These are phyloP conservation scores for Pyrus betulifolia DNA, from an alignment of 306 rosid species.

Conservation along the genomic window DNA sequence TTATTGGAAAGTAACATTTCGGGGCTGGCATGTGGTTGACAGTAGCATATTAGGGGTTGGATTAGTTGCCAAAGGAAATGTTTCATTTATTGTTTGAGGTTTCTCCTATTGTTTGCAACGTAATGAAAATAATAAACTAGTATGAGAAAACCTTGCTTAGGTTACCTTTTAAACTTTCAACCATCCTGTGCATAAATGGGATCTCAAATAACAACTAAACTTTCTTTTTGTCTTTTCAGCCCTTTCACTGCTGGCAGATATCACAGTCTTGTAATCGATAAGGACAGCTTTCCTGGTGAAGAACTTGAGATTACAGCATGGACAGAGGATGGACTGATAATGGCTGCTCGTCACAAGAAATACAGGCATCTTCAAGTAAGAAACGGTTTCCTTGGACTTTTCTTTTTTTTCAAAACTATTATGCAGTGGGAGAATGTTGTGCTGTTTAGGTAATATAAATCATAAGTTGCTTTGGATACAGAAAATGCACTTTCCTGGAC, in stretches of 20 bases:
- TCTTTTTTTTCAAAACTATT: neutral
- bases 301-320: slow-evolving; percentile 87
- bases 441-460: neutral
- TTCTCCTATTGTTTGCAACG: neutral
- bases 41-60: neutral
- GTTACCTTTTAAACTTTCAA: neutral
- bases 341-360: slow-evolving; percentile 91
- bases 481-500: neutral
- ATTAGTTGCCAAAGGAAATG: neutral
- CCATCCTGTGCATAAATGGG: neutral
- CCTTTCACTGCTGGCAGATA: slow-evolving; percentile 92
- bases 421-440: neutral
- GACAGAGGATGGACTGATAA: slow-evolving; percentile 91
- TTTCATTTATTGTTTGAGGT: neutral
- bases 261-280: slow-evolving; percentile 92
- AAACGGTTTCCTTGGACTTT: neutral
- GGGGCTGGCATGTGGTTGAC: neutral
- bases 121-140: neutral
- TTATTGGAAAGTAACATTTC: neutral
- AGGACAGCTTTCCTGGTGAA: slow-evolving; percentile 74
- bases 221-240: slow-evolving; percentile 30
- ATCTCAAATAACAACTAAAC: neutral
- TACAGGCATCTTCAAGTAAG: slow-evolving; percentile 70
- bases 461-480: neutral
- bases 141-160: neutral